Percentiles rank a stretch among this genome's conserved stretches.
Conservation (phyloP, 2,329 filamentous ascomycete species). For the Capronia coronata region DNA sequence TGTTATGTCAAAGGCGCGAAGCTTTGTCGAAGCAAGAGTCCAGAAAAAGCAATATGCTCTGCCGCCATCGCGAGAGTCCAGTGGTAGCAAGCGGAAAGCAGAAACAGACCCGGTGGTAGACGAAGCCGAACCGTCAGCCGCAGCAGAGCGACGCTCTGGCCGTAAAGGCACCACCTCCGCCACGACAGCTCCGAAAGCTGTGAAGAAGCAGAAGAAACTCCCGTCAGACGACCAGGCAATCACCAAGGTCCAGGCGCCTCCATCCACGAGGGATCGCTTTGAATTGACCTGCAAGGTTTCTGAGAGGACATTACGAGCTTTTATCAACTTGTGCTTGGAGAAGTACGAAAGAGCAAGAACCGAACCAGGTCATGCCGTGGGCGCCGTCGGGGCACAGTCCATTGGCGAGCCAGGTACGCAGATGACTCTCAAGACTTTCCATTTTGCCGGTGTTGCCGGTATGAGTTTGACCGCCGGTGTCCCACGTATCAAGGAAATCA, state of each 20-base stretch:
- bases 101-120: constrained; percentile 36
- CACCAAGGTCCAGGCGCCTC: constrained; percentile 9
- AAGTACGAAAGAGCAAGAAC: constrained; percentile 90
- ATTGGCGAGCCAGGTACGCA: constrained; percentile 98
- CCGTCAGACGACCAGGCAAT: constrained; percentile 1
- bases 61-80: constrained; percentile 7
- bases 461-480: constrained; percentile 99
- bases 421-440: constrained; percentile 99
- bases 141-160: constrained; percentile 25
- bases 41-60: constrained; percentile 23
- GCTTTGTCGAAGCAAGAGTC: constrained; percentile 47
- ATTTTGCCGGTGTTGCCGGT: constrained; percentile 98
- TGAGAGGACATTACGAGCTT: constrained; percentile 61
- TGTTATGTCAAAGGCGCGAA: constrained; percentile 57
- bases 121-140: constrained; percentile 27
- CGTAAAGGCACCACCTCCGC: constrained; percentile 7
- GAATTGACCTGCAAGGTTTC: constrained; percentile 83
- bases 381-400: constrained; percentile 91
- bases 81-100: constrained; percentile 21
- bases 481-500: constrained; percentile 99
- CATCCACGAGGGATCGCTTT: constrained; percentile 32
- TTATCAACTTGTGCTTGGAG: constrained; percentile 73
- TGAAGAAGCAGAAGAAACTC: constrained; percentile 23
- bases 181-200: constrained; percentile 6
- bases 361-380: constrained; percentile 91